Percentiles rank a stretch among this genome's conserved stretches.
These are phyloP conservation scores for Insectozyma bohioensis DNA, from an alignment of 1,139 yeast genomes.

Conservation along the genomic window DNA sequence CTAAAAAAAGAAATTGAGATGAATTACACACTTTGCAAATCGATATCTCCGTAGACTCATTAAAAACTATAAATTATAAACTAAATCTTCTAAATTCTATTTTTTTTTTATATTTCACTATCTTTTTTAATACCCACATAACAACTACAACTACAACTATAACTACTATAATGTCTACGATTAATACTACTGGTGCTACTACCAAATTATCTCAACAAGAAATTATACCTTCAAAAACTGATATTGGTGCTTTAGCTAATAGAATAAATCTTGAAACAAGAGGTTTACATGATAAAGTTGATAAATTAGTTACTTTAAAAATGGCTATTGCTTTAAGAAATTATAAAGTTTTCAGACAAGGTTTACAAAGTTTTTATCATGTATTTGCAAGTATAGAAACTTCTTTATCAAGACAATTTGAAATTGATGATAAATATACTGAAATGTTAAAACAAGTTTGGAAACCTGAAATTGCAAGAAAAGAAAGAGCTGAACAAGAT, in stretches of 20 bases:
- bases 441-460: constrained; percentile 53
- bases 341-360: constrained; percentile 75
- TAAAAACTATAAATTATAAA: too few relatives aligned
- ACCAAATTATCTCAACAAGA: constrained; percentile 53
- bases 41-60: constrained; percentile 1
- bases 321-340: constrained; percentile 77
- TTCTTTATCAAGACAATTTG: constrained; percentile 48
- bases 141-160: constrained; percentile 13
- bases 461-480: constrained; percentile 71
- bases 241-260: constrained; percentile 79
- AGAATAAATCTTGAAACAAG: constrained; percentile 72
- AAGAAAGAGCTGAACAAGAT: constrained; percentile 58
- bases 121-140: background rate
- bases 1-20: background rate
- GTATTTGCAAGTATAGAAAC: constrained; percentile 70
- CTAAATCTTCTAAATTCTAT: too few relatives aligned
- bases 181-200: constrained; percentile 23
- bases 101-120: background rate
- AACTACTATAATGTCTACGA: constrained; percentile 14
- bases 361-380: constrained; percentile 75
- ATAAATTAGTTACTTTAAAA: constrained; percentile 67
- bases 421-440: constrained; percentile 41
- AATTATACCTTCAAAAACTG: constrained; percentile 69
- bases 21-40: background rate
- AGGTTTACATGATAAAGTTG: constrained; percentile 63